Evolutionary conservation across 345 rosid species (phyloP).

Genomic region (Dipteronia sinensis): DNA sequence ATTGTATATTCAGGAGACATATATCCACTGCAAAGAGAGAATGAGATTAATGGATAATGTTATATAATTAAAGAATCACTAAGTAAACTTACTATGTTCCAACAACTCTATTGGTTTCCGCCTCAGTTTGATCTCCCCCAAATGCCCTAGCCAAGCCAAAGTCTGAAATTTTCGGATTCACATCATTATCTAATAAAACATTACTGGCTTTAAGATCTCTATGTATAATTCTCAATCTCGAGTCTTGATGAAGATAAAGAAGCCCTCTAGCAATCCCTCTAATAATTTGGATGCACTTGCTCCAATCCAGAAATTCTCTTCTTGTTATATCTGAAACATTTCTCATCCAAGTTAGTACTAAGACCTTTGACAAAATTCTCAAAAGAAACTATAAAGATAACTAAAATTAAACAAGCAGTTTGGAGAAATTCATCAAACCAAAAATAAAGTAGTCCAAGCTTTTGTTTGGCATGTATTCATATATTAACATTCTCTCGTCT

Average conservation of each 20-base stretch:
- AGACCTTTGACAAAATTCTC: not conserved
- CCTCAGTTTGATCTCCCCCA: conserved; percentile 40
- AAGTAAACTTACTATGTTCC: conserved; percentile 44
- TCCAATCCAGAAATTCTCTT: conserved; percentile 20
- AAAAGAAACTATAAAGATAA: not conserved
- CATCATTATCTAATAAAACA: conserved; percentile 38
- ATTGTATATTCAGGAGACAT: conserved; percentile 40
- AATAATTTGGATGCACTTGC: conserved; percentile 19
- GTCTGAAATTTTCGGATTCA: conserved; percentile 53
- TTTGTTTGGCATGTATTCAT: conserved; percentile 52
- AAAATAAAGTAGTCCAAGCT: conserved; percentile 48
- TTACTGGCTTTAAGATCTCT: conserved; percentile 49
- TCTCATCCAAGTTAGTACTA: not conserved
- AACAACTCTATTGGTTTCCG: conserved; percentile 39
- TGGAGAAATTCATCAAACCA: conserved; percentile 25
- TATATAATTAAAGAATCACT: not conserved
- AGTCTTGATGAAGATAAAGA: conserved; percentile 38
- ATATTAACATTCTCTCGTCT: conserved; percentile 43
- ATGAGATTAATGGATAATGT: not conserved
- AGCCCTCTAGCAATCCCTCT: conserved; percentile 30
- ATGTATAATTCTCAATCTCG: conserved; percentile 28
- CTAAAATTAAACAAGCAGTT: not conserved
- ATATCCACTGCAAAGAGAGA: conserved; percentile 25
- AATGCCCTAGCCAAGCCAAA: conserved; percentile 54
- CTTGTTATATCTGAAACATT: conserved; percentile 19